Percentiles rank a stretch among this genome's conserved stretches.
Conservation (phyloP, 2,329 filamentous ascomycete species). For the Aspergillus ustus region DNA sequence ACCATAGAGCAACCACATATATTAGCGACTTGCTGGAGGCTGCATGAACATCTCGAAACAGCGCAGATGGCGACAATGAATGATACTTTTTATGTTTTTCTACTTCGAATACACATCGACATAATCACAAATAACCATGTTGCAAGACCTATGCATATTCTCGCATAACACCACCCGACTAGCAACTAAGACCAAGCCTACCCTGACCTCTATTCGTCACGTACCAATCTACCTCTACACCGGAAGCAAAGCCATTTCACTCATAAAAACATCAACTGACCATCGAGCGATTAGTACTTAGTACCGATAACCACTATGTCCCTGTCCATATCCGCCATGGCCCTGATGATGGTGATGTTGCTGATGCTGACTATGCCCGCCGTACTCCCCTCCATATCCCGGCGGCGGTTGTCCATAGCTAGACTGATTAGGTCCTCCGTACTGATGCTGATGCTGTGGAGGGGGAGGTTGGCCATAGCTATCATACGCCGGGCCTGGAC, state of each 20-base stretch:
- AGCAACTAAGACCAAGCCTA: neutral
- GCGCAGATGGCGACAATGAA: neutral
- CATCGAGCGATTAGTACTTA: neutral
- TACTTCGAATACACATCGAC: neutral
- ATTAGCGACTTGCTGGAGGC: neutral
- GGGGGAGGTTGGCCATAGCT: neutral
- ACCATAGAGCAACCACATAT: neutral
- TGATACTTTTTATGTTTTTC: neutral
- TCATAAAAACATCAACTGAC: neutral
- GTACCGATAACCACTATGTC: slow-evolving; percentile 10
- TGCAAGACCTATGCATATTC: too few species aligned
- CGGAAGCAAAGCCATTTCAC: neutral
- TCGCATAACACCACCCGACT: neutral
- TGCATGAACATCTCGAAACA: neutral
- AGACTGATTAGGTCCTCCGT: slow-evolving; percentile 1
- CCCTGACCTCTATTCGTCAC: neutral
- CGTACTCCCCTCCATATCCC: slow-evolving; percentile 4
- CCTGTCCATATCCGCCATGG: slow-evolving; percentile 2
- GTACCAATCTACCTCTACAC: neutral
- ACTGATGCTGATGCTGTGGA: slow-evolving; percentile 1
- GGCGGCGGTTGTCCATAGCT: neutral
- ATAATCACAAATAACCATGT: neutral
- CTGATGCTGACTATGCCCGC: neutral
- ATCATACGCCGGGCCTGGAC: slow-evolving; percentile 1
- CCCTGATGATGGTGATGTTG: slow-evolving; percentile 1